Evolutionary conservation across 768 basidiomycete species (phyloP), one percentile per base, ranked within the genome.

Genomic region (Lanmaoa pseudosensibilis): DNA sequence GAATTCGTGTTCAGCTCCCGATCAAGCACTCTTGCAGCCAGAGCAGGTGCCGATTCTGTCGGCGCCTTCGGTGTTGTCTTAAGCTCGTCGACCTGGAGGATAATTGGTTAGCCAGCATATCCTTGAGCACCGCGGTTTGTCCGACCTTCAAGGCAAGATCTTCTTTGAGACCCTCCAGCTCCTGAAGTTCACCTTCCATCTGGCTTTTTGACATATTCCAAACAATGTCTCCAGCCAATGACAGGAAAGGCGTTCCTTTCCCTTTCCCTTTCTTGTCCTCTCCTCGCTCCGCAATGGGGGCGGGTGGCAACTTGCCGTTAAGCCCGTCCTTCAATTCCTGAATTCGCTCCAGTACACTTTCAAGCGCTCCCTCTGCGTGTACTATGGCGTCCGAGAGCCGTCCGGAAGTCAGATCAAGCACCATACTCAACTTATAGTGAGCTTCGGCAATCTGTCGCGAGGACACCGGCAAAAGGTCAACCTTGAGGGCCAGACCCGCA

Each of bases 401-500:
- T 4, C 92, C 91, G 0, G 94, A 83, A 1, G 92, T 94, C 57
- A 96, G 83, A 69, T 98, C 95, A 39, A 94, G 86, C 13, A 91
- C 94, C 69, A 96, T 92, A 66, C 91, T 93, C 59, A 98, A 81
- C 68, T 95, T 94, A 69, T 94, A 97, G 70, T 97, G 93, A 7
- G 88, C 92, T 69, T 94, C 93, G 0, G 95, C 93, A 61, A 97
- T 87, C 63, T 95, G 91, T 43, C 95, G 88, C 5, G 93, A 94
- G n/a, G 90, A 90, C n/a, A 77, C 69, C 1, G 95, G 90, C 6
- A 97, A 82, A 34, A 95, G 76, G 10, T 82, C 76, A 10, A 74
- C 71, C 69, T 96, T 94, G 65, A 94, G 81, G 11, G 75, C 72
- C 11, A 95, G 83, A 3, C 88, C 91, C 0, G 85, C 82, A 46